Percentiles rank a stretch among this genome's conserved stretches.
phyloP scores from a whole-genome alignment of 768 basidiomycete species.

The Tephrocybe rancida region DNA sequence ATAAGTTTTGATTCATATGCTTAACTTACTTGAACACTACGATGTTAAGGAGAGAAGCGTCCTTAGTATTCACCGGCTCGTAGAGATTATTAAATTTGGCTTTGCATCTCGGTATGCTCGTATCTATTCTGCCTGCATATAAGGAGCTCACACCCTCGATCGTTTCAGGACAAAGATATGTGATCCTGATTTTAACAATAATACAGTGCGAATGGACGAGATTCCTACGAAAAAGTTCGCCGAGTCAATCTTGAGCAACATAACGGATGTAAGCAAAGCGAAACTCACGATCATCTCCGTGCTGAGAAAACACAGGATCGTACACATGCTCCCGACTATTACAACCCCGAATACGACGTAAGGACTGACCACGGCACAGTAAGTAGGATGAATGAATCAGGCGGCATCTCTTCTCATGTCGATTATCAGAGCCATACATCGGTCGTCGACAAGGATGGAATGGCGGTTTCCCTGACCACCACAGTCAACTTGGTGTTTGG shows the following conservation, averaged over 20 bases:
- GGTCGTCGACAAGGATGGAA: conserved; percentile 79
- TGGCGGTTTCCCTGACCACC: conserved; percentile 85
- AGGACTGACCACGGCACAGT: conserved; percentile 88
- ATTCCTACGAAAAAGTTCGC: conserved; percentile 76
- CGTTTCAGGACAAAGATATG: conserved; percentile 72
- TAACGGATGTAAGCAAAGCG: conserved; percentile 73
- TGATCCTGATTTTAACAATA: conserved; percentile 72
- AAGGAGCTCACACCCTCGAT: background rate
- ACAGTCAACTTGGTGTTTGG: conserved; percentile 93
- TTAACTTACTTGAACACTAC: conserved; percentile 89
- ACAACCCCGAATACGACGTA: conserved; percentile 80
- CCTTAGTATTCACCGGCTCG: conserved; percentile 73
- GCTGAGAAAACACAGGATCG: conserved; percentile 51
- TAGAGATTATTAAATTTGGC: conserved; percentile 84
- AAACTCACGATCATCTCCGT: background rate
- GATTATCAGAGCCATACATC: conserved; percentile 81
- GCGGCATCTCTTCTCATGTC: background rate
- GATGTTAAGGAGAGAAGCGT: conserved; percentile 53
- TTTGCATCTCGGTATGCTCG: conserved; percentile 46
- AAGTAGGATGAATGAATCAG: conserved; percentile 22
- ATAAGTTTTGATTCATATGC: conserved; percentile 80
- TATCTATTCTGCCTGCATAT: background rate
- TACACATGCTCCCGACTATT: conserved; percentile 83
- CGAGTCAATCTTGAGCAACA: conserved; percentile 56
- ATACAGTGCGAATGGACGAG: conserved; percentile 54